phyloP scores from a whole-genome alignment of 208 protist species.

The Trypanosoma congolense region DNA sequence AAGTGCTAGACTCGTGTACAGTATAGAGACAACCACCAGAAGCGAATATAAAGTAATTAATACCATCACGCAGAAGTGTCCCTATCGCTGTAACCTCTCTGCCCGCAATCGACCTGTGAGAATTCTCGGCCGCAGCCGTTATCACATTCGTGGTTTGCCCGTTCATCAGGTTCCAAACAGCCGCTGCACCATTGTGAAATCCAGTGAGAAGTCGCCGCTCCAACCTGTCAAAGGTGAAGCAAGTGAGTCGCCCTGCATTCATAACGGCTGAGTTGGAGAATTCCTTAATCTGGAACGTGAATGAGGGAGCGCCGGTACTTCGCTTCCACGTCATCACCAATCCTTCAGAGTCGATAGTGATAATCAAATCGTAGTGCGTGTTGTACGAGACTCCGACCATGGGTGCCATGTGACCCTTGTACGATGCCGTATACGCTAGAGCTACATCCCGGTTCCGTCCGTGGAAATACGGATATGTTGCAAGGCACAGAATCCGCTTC shows the following conservation, averaged over 20 bases:
- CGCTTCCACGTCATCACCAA: slow-evolving; percentile 75
- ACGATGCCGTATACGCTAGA: slow-evolving; percentile 43
- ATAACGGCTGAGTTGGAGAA: slow-evolving; percentile 67
- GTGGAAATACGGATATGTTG: slow-evolving; percentile 45
- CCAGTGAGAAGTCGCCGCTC: slow-evolving; percentile 72
- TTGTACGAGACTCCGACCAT: slow-evolving; percentile 63
- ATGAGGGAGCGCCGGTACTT: slow-evolving; percentile 43
- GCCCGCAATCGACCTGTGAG: slow-evolving; percentile 4
- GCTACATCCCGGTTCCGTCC: slow-evolving; percentile 52
- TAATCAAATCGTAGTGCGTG: slow-evolving; percentile 53
- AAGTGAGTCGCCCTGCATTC: slow-evolving; percentile 42
- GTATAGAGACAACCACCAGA: slow-evolving; percentile 38
- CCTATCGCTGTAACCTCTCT: slow-evolving; percentile 61
- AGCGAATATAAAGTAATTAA: slow-evolving; percentile 70
- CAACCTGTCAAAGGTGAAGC: slow-evolving; percentile 45
- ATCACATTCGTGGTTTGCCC: slow-evolving; percentile 71
- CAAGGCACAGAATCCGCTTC: slow-evolving; percentile 44
- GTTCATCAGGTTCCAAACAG: slow-evolving; percentile 82
- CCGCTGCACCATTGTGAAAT: slow-evolving; percentile 67
- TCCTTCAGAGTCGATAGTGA: slow-evolving; percentile 69
- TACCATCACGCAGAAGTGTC: slow-evolving; percentile 54
- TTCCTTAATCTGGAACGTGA: slow-evolving; percentile 71
- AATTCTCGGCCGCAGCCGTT: slow-evolving; percentile 29
- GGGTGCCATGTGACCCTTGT: slow-evolving; percentile 48
- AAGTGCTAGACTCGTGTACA: slow-evolving; percentile 48